A percentile compares a stretch with the other conserved stretches of the same genome.
Evolutionary conservation across 1,284 basidiomycete species (phyloP).

Genomic region (Austroboletus novae-zelandiae): DNA sequence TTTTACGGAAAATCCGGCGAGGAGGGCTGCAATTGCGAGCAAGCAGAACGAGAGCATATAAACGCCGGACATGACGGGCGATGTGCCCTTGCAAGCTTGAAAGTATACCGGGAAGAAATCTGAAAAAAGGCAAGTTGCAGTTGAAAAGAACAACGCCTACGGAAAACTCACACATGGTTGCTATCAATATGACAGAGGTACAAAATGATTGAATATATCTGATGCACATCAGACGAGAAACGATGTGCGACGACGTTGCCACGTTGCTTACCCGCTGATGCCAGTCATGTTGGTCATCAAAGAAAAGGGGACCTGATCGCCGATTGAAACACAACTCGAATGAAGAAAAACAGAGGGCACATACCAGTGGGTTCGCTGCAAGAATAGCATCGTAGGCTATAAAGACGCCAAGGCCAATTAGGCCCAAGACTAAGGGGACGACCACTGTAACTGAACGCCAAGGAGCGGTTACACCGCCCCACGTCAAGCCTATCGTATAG

Average conservation of each 20-base stretch:
- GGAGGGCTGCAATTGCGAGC: background rate
- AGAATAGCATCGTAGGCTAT: conserved; percentile 10
- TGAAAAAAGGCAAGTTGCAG: background rate
- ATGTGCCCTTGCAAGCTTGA: conserved; percentile 11
- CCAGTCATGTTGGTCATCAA: conserved; percentile 16
- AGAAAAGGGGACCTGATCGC: conserved; percentile 10
- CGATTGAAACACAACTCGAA: background rate
- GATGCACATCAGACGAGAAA: background rate
- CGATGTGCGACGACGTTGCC: background rate
- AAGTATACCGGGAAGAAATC: conserved; percentile 14
- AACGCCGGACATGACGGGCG: conserved; percentile 9
- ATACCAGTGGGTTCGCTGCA: conserved; percentile 13
- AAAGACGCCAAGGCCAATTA: conserved; percentile 11
- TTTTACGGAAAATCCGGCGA: conserved; percentile 9
- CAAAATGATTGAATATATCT: conserved; percentile 15
- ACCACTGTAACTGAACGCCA: conserved; percentile 13
- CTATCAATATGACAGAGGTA: background rate
- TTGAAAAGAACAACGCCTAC: no score
- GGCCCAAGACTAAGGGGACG: conserved; percentile 10
- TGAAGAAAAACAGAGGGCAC: background rate
- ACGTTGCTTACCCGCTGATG: conserved; percentile 12
- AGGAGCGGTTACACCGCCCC: conserved; percentile 4
- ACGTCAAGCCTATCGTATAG: conserved; percentile 4
- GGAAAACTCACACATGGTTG: conserved; percentile 5
- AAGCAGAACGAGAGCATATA: conserved; percentile 2